Base-by-base conservation (phyloP, 2,329 filamentous ascomycete genomes). In the Didymella sp. region DNA sequence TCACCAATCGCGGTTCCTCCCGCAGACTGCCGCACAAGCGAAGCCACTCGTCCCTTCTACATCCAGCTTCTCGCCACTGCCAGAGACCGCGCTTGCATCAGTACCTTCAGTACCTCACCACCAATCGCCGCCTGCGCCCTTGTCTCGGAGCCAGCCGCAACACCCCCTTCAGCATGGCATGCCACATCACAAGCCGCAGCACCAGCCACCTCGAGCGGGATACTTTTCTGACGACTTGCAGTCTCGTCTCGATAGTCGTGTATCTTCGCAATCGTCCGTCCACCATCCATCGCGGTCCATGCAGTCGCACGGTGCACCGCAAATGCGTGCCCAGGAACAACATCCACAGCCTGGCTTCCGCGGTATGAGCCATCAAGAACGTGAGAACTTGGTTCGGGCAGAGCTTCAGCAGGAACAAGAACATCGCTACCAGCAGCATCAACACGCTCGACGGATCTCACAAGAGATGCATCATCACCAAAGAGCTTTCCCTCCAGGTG, bases 161-260 rank as follows among this genome's bases (percentile, higher is more conserved):
- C 66, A 72, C 31, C 70, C 67, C 42, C 69, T 68, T 19, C 66
- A 69, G 50, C 68, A 67, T 30, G 59, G 63, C 21, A 51, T 68
- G 22, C 64, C 70, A 12, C 73, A 72, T 31, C 64, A 69, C 19
- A 74, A 73, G 48, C 56, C 65, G 24, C 65, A 68, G 37, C 66
- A 67, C 41, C 63, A 61, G 30, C 71, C 69, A 13, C 74, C 74
- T 57, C 70, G 64, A 46, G 66, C 69, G 38, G 74, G 74, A 2
- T 77, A 68, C 53, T 77, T 77, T 48, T 73, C 73, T 13, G 71
- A 76, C 48, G 71, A 74, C 17, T n/a, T 66, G 21, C 61, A 66
- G 7, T 33, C 65, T 7, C 71, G 73, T 30, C 50, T 63, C 9
- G 73, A 76, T 13, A 66, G 61, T 46, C 67, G 73, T 33, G 67